Conservation (phyloP, 768 basidiomycete genomes). For the Podaxis sp. region DNA sequence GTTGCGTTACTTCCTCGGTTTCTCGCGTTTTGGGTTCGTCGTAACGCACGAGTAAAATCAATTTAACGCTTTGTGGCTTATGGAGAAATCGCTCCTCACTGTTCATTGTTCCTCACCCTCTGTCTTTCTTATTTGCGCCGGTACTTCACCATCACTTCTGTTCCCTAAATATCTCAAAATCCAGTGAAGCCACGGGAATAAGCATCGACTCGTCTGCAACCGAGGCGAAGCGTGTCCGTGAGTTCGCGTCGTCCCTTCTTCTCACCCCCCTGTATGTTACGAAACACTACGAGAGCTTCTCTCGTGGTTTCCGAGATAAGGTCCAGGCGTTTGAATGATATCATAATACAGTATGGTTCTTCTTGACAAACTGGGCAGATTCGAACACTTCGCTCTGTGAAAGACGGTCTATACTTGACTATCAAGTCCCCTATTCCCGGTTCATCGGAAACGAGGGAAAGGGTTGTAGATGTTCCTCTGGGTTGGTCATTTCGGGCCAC, state of each 20-base stretch:
- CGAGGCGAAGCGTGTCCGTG: background rate
- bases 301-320: constrained; percentile 2
- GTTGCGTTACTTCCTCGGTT: background rate
- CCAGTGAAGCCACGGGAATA: constrained; percentile 6
- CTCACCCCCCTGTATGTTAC: background rate
- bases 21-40: background rate
- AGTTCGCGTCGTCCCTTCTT: background rate
- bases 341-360: background rate
- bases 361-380: background rate
- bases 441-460: background rate
- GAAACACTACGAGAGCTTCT: background rate
- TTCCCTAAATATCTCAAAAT: background rate
- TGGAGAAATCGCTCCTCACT: background rate
- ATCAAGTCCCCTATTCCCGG: background rate
- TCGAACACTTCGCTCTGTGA: background rate
- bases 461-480: background rate
- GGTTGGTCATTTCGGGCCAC: background rate
- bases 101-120: too few relatives aligned
- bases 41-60: background rate
- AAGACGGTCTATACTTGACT: background rate
- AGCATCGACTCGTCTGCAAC: background rate
- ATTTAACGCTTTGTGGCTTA: background rate
- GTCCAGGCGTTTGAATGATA: background rate
- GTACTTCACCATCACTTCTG: background rate
- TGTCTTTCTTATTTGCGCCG: background rate